These are phyloP conservation scores for Globisporangium acanthophoron DNA, from an alignment of 352 stramenopile species.

Conservation along the genomic window DNA sequence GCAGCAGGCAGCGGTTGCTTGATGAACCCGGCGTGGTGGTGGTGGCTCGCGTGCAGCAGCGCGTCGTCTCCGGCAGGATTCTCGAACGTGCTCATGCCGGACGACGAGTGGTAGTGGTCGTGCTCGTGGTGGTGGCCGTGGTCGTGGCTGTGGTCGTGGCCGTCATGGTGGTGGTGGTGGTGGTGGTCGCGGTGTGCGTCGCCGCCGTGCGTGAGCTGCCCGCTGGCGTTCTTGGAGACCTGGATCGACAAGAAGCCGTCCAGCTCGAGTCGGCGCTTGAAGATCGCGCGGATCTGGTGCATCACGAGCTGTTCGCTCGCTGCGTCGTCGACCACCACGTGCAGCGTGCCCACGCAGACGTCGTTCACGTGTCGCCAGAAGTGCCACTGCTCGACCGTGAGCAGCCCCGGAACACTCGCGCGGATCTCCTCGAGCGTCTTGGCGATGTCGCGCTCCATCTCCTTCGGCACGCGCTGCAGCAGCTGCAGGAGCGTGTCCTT, in stretches of 20 bases:
- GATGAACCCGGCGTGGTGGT: slow-evolving; percentile 11
- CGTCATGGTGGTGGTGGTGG: slow-evolving; percentile 12
- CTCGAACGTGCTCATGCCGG: slow-evolving; percentile 54
- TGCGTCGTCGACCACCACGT: slow-evolving; percentile 41
- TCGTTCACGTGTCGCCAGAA: slow-evolving; percentile 70
- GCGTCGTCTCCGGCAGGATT: slow-evolving; percentile 59
- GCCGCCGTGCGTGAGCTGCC: slow-evolving; percentile 18
- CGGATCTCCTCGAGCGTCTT: slow-evolving; percentile 45
- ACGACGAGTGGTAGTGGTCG: slow-evolving; percentile 9
- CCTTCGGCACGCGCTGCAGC: slow-evolving; percentile 58
- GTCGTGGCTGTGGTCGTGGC: slow-evolving; percentile 13
- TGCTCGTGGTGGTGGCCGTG: slow-evolving; percentile 15
- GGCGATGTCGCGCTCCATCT: slow-evolving; percentile 39
- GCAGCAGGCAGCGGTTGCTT: slow-evolving; percentile 4
- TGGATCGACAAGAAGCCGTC: slow-evolving; percentile 60
- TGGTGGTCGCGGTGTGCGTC: slow-evolving; percentile 12
- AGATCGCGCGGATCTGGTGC: slow-evolving; percentile 38
- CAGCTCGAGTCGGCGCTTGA: slow-evolving; percentile 30
- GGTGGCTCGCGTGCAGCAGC: slow-evolving; percentile 5
- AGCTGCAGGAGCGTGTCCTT: slow-evolving; percentile 70
- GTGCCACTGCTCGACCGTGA: slow-evolving; percentile 59
- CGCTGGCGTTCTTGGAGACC: slow-evolving; percentile 36
- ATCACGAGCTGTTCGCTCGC: slow-evolving; percentile 57
- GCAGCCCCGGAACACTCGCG: slow-evolving; percentile 31
- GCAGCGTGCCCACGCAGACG: slow-evolving; percentile 48